Percentiles rank a stretch among this genome's conserved stretches.
Evolutionary conservation across 805 yeast genomes (phyloP).

Genomic region (Kodamaea laetipori): DNA sequence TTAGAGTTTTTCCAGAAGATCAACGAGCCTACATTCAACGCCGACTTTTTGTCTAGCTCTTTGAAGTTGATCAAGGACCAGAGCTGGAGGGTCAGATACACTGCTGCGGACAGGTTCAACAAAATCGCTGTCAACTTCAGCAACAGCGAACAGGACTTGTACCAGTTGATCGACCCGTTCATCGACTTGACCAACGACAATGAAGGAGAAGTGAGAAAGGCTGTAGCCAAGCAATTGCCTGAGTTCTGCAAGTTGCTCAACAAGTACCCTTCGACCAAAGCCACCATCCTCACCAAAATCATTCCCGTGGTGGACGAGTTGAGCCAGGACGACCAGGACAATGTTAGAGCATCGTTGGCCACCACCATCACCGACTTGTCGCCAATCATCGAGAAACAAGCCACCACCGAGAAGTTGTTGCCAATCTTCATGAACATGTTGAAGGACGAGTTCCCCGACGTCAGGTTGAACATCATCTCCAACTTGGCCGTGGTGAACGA

Average conservation of each 20-base stretch:
- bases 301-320: slow-evolving; percentile 82
- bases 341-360: slow-evolving; percentile 91
- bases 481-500: slow-evolving; percentile 90
- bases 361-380: slow-evolving; percentile 84
- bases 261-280: slow-evolving; percentile 36
- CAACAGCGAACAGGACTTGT: slow-evolving; percentile 55
- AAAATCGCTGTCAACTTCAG: slow-evolving; percentile 66
- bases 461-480: slow-evolving; percentile 89
- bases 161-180: slow-evolving; percentile 69
- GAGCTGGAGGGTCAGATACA: slow-evolving; percentile 97
- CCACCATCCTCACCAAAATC: slow-evolving; percentile 63
- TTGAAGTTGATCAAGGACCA: slow-evolving; percentile 78
- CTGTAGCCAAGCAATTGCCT: slow-evolving; percentile 89
- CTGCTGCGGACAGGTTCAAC: slow-evolving; percentile 94
- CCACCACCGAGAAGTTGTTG: slow-evolving; percentile 76
- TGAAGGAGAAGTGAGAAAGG: slow-evolving; percentile 96
- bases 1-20: slow-evolving; percentile 64
- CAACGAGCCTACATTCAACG: slow-evolving; percentile 58
- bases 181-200: slow-evolving; percentile 80
- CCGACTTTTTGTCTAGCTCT: slow-evolving; percentile 64
- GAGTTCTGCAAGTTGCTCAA: slow-evolving; percentile 59
- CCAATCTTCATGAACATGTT: slow-evolving; percentile 92
- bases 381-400: slow-evolving; percentile 79
- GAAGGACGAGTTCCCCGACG: slow-evolving; percentile 96
- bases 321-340: slow-evolving; percentile 88